Evolutionary conservation across 148 eudicot species (phyloP), one percentile per base, ranked within the genome.

Genomic region (Chenopodium album): DNA sequence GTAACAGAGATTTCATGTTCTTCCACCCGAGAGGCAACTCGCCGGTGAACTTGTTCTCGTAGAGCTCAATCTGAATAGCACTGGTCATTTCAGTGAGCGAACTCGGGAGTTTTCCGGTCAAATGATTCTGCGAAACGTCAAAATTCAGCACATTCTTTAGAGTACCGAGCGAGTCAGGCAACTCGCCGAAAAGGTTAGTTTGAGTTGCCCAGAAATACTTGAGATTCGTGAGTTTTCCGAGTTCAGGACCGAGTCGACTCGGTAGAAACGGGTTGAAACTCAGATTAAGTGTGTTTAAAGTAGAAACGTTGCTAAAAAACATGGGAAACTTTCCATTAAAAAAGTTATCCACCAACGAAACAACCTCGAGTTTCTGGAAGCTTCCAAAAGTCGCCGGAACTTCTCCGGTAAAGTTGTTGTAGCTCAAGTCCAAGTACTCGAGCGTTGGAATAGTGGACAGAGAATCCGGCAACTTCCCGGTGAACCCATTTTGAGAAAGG

Each of bases 401-500:
- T 0, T 85, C 86, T 11, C 99, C 99, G 83, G 98, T 84, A 34
- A 96, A 94, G 82, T 92, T 94, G 56, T 96, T 96, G 0, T 87
- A 89, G 1, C 85, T 68, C 73, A 94, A 85, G 59, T 95, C 99
- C 31, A 95, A 84, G 64, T 86, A 67, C 9, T 41, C 81, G 6
- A 93, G 79, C 5, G 56, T 56, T 0, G 82, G 76, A 0, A 95
- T 82, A 4, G 74, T 76, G 0, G 97, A 31, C 0, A 95, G 34
- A 8, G 81, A 3, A 0, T 9, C 64, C 2, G 99, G 98, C 0
- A 94, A 74, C 7, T 34, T 12, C 0, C 95, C 98, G 7, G 87
- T 79, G 20, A 95, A 80, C 1, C 87, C 71, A 74, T 95, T 95
- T 76, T 87, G 80, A 2, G 89, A 76, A 5, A 95, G 83, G 70